Percentiles rank a stretch among this genome's conserved stretches.
Conservation (phyloP, 129 eudicot species). For the Kitagawia praeruptora region DNA sequence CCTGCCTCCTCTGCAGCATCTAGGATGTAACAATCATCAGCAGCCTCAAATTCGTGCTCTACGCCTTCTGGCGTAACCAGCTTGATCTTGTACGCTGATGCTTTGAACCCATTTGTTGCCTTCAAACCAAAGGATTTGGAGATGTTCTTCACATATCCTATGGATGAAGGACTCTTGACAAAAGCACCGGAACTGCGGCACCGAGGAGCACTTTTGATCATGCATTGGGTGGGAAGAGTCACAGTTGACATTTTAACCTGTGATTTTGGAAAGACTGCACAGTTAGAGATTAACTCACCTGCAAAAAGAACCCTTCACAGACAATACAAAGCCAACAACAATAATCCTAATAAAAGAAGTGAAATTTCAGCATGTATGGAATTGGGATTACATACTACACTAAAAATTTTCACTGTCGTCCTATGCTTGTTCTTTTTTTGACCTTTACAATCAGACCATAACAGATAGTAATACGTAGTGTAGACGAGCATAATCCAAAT, state of each 20-base stretch:
- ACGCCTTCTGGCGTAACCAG: constrained; percentile 38
- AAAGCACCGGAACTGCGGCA: background rate
- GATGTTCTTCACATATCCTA: constrained; percentile 25
- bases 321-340: background rate
- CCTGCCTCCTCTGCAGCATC: constrained; percentile 58
- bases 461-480: background rate
- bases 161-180: constrained; percentile 28
- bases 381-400: no score
- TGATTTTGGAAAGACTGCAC: background rate
- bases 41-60: constrained; percentile 50
- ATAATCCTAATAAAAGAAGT: background rate
- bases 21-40: constrained; percentile 48
- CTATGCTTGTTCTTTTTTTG: no score
- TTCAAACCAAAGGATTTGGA: constrained; percentile 38
- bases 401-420: no score
- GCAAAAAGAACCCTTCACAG: background rate
- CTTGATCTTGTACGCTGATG: constrained; percentile 48
- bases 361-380: background rate
- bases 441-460: no score
- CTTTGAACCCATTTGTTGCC: constrained; percentile 20
- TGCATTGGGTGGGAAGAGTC: constrained; percentile 12
- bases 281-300: background rate
- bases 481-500: background rate
- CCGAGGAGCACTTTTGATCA: background rate
- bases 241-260: constrained; percentile 14